Evolutionary conservation across 495 filamentous ascomycete genomes (phyloP), one percentile per base, ranked within the genome.

Genomic region (Penicillium bovifimosum): DNA sequence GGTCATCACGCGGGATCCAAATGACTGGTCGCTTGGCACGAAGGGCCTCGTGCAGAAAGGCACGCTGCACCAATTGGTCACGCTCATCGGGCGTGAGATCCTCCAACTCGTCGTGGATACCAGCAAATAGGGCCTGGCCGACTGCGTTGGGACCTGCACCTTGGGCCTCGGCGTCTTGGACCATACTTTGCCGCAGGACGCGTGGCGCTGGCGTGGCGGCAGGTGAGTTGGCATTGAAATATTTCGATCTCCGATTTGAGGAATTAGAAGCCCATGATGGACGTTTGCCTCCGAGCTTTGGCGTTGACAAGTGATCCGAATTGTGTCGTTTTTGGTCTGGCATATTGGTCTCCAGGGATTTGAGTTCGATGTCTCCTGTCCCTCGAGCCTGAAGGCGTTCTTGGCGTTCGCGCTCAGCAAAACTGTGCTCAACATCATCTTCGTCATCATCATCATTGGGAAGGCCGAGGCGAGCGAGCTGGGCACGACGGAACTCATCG

Each of bases 1-100:
- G 63, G 58, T 93, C 87, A 64, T 98, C 93, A 33, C 90, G 80
- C 8, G 93, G 93, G 40, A 98, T 91, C 93, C 93, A 97, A 40
- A 97, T 82, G 9, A 88, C 87, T 0, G 93, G 93, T 28, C 90
- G 76, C 47, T 88, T 84, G 9, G 95, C 88, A 35, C 92, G 82
- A 17, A 96, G 74, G 5, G 93, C 93, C 41, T 86, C 82, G 64
- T 98, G 93, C 72, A 90, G 86, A 71, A 97, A 98, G 16, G 92
- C 91, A 47, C 87, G 84, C 51, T 86, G 84, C 8, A 96, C 88
- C 32, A 97, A 78, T 55, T 83, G 79, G 61, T 97, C 91, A 55
- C 93, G 80, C 69, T 96, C 90, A 47, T 91, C 88, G 0, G 91
- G 89, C 18, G 88, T 93, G 41, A 98, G 76, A 71, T 97, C 93